Evolutionary conservation across 2,329 filamentous ascomycete genomes (phyloP).

Genomic region (Rhinocladiella mackenziei): DNA sequence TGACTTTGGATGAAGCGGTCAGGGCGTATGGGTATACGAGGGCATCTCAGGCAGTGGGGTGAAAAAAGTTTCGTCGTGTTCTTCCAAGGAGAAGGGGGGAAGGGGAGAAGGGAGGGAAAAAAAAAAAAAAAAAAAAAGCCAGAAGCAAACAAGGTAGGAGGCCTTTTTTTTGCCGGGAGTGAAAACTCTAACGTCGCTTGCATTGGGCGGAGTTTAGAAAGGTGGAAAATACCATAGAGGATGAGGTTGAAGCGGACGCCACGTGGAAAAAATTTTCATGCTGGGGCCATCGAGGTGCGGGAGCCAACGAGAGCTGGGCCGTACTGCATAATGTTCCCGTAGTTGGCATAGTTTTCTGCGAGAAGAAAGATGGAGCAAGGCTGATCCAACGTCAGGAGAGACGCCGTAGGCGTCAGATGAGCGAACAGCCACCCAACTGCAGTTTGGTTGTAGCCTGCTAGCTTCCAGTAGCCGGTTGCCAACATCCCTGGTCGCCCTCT

Average conservation of each 20-base stretch:
- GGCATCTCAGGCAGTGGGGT: neutral
- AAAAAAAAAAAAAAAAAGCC: too few species aligned
- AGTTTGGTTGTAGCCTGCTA: neutral
- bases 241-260: slow-evolving; percentile 1
- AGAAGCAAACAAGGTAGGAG: too few species aligned
- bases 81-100: too few species aligned
- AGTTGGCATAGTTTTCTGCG: slow-evolving; percentile 10
- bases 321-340: slow-evolving; percentile 14
- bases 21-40: too few species aligned
- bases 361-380: slow-evolving; percentile 20
- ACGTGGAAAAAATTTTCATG: slow-evolving; percentile 27
- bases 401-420: too few species aligned
- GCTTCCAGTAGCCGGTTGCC: slow-evolving; percentile 4
- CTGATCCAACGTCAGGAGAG: slow-evolving; percentile 29
- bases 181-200: slow-evolving; percentile 9
- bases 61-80: neutral
- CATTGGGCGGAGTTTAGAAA: too few species aligned
- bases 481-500: neutral
- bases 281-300: slow-evolving; percentile 17
- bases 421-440: neutral
- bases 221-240: too few species aligned
- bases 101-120: too few species aligned
- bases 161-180: too few species aligned
- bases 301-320: slow-evolving; percentile 17
- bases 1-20: too few species aligned